A percentile compares a stretch with the other conserved stretches of the same genome.
These are phyloP conservation scores for Rhizopogon roseolus DNA, from an alignment of 768 basidiomycete species.

Conservation along the genomic window DNA sequence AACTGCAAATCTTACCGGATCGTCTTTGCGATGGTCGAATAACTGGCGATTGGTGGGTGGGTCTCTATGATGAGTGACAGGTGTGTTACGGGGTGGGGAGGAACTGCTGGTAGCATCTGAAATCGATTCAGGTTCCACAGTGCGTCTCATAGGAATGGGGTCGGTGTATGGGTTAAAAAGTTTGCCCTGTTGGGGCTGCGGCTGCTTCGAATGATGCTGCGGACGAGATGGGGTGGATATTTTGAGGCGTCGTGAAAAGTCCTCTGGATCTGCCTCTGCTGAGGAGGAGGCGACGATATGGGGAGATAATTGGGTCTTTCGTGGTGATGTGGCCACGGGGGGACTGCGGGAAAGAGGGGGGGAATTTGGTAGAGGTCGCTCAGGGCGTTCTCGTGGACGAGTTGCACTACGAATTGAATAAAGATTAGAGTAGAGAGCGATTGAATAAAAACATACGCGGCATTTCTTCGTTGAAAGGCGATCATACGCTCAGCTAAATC, in stretches of 20 bases:
- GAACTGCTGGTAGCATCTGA: constrained; percentile 57
- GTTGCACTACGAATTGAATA: constrained; percentile 32
- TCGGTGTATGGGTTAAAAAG: constrained; percentile 75
- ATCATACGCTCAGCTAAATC: constrained; percentile 63
- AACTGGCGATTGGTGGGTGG: constrained; percentile 45
- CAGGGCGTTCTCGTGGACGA: constrained; percentile 42
- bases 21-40: constrained; percentile 87
- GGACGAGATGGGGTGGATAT: constrained; percentile 51
- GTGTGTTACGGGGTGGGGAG: constrained; percentile 28
- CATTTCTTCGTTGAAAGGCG: constrained; percentile 61
- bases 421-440: not conserved
- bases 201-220: constrained; percentile 29
- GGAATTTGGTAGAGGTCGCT: constrained; percentile 29
- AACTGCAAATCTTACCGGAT: constrained; percentile 72
- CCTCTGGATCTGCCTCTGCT: constrained; percentile 63
- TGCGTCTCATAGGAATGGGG: constrained; percentile 54
- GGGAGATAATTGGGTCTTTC: constrained; percentile 30
- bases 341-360: constrained; percentile 24
- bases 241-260: constrained; percentile 68
- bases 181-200: constrained; percentile 34
- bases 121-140: constrained; percentile 60
- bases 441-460: constrained; percentile 38
- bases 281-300: constrained; percentile 31
- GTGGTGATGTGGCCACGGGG: constrained; percentile 20
- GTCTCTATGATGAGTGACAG: constrained; percentile 32